Percentiles rank a stretch among this genome's conserved stretches.
phyloP scores from a whole-genome alignment of 352 stramenopile genomes.

The Phytophthora ramorum region DNA sequence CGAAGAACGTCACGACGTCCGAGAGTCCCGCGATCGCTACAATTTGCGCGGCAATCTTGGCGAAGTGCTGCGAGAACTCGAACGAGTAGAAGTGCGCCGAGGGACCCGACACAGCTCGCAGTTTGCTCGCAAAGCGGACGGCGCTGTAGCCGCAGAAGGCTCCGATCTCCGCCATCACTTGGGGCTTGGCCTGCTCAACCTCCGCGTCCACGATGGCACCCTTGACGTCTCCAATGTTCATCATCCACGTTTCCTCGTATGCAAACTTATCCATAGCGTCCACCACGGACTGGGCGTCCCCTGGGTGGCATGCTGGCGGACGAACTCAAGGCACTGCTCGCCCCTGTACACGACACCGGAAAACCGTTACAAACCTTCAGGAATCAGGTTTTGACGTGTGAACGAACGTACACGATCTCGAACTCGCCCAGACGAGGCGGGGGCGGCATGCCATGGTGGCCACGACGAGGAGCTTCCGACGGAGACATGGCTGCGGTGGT shows the following conservation, averaged over 20 bases:
- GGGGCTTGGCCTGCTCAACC: constrained; percentile 35
- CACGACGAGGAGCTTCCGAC: constrained; percentile 14
- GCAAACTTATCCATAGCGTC: constrained; percentile 41
- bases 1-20: constrained; percentile 39
- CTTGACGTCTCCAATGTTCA: constrained; percentile 48
- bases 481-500: constrained; percentile 7
- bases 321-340: constrained; percentile 38
- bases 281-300: constrained; percentile 37
- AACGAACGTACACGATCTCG: constrained; percentile 18
- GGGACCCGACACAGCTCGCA: constrained; percentile 21
- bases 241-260: constrained; percentile 44
- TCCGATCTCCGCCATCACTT: constrained; percentile 55
- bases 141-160: constrained; percentile 56
- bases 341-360: constrained; percentile 18
- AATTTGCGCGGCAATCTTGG: constrained; percentile 39
- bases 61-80: constrained; percentile 45
- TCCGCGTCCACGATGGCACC: constrained; percentile 41
- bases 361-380: constrained; percentile 34
- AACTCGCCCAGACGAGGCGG: constrained; percentile 28
- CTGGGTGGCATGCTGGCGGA: constrained; percentile 29
- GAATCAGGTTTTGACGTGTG: constrained; percentile 9
- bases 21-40: constrained; percentile 32
- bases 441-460: constrained; percentile 31
- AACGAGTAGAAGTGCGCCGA: constrained; percentile 52
- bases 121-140: constrained; percentile 46